Conservation (phyloP, 306 rosid genomes). For the Quercus alba region DNA sequence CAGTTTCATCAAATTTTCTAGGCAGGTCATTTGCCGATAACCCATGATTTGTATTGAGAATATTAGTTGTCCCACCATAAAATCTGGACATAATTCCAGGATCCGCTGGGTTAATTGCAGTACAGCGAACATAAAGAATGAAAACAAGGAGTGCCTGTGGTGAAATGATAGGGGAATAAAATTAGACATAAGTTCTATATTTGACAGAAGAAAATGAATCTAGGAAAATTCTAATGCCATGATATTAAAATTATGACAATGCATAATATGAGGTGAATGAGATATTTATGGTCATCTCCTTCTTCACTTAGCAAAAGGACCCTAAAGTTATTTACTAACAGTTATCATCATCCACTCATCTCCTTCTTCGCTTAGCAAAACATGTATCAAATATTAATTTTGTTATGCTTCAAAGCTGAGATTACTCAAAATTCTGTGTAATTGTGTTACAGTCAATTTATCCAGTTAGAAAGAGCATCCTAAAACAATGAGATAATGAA, state of each 20-base stretch:
- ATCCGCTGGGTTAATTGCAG: slow-evolving; percentile 98
- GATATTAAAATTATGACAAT: background rate
- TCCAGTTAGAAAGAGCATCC: background rate
- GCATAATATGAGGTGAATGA: background rate
- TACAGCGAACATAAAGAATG: slow-evolving; percentile 88
- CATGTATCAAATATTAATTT: background rate
- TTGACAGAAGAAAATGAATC: slow-evolving; percentile 8
- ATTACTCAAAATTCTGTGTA: background rate
- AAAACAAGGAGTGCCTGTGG: slow-evolving; percentile 89
- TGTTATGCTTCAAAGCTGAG: background rate
- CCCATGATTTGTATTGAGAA: slow-evolving; percentile 36
- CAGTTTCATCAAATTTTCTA: slow-evolving; percentile 52
- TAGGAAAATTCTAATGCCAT: background rate
- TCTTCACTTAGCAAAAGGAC: background rate
- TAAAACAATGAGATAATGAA: background rate
- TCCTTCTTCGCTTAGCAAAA: too few relatives aligned
- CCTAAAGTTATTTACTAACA: background rate
- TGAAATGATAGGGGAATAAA: slow-evolving; percentile 32
- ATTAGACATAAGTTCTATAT: slow-evolving; percentile 8
- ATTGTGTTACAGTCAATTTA: background rate
- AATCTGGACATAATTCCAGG: slow-evolving; percentile 92
- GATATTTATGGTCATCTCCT: background rate
- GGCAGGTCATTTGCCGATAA: slow-evolving; percentile 51
- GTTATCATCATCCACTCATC: background rate
- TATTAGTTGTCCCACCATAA: slow-evolving; percentile 42